A percentile compares a stretch with the other conserved stretches of the same genome.
These are phyloP conservation scores for Picea engelmannii DNA, from an alignment of 83 land plant genomes.

Conservation along the genomic window DNA sequence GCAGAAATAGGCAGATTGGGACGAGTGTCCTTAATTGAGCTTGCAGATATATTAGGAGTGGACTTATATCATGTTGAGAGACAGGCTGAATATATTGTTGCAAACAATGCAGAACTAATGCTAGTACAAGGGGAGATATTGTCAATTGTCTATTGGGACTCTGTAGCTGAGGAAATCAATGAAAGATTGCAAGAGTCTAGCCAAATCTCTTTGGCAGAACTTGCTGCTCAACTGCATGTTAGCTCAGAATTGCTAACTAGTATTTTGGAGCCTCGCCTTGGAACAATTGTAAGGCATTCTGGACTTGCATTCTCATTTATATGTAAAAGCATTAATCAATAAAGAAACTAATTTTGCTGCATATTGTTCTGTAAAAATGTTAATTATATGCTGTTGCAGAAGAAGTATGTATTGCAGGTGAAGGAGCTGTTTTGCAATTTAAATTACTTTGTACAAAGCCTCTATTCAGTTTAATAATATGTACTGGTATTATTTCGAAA, in stretches of 20 bases:
- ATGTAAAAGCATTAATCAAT: not conserved
- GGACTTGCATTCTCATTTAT: conserved; percentile 2
- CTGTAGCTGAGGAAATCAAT: conserved; percentile 89
- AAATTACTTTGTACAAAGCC: not conserved
- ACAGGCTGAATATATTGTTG: conserved; percentile 66
- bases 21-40: conserved; percentile 86
- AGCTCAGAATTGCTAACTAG: conserved; percentile 78
- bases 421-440: not conserved
- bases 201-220: conserved; percentile 85
- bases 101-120: conserved; percentile 56
- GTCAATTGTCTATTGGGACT: conserved; percentile 87
- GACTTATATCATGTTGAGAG: conserved; percentile 92
- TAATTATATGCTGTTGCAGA: conserved; percentile 1
- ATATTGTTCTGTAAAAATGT: not conserved
- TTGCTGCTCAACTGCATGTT: conserved; percentile 82
- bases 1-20: conserved; percentile 64
- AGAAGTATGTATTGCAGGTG: not conserved
- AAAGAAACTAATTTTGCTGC: not conserved
- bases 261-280: conserved; percentile 81
- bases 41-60: conserved; percentile 81
- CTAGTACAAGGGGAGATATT: conserved; percentile 93
- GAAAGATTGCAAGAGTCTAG: conserved; percentile 91
- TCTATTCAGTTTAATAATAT: not conserved
- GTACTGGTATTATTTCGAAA: not conserved
- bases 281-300: conserved; percentile 53